Evolutionary conservation across 345 rosid genomes (phyloP), one percentile per base, ranked within the genome.

Genomic region (Sonneratia caseolaris): DNA sequence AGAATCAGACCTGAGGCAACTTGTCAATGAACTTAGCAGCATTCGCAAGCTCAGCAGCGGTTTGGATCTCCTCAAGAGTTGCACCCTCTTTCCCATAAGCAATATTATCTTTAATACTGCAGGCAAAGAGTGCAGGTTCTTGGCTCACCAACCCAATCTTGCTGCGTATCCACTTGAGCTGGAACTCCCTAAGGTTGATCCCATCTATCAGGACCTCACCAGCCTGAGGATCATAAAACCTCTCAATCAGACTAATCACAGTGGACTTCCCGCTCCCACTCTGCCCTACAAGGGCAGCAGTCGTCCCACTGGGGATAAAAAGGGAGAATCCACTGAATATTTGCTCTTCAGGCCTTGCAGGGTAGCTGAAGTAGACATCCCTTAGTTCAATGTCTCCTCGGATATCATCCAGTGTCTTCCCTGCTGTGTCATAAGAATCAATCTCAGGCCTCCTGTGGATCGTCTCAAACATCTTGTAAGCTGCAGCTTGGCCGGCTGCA

Each of bases 211-310:
- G 76, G 61, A 82, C 76, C 68, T 80, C 76, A 13, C 83, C 83
- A 0, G 78, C 66, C 3, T 67, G 76, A 0, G 81, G 85, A 70
- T 82, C 85, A 37, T 80, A 80, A 48, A 80, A 82, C 24, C 85
- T 75, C 72, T 82, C 81, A 21, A 82, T 75, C 59, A 82, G 71
- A 66, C 76, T 75, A 56, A 79, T 79, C 4, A 77, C 76, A 0
- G 85, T 82, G 16, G 83, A 82, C 66, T 82, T 82, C 37, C 83
- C 83, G 18, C 85, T 82, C 64, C 85, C 85, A 66, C 83, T 82
- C 27, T 82, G 76, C 27, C 85, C 85, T n/a, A 82, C 85, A 69
- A 82, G 47, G 47, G 83, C 85, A 47, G 81, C 71, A 3, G 83
- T 80, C 0, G 69, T 38, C 22, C 85, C 85, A 14, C 79, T 74